Evolutionary conservation across 164 flowering plant species (phyloP), one percentile per base, ranked within the genome.

Genomic region (Pachysandra terminalis): DNA sequence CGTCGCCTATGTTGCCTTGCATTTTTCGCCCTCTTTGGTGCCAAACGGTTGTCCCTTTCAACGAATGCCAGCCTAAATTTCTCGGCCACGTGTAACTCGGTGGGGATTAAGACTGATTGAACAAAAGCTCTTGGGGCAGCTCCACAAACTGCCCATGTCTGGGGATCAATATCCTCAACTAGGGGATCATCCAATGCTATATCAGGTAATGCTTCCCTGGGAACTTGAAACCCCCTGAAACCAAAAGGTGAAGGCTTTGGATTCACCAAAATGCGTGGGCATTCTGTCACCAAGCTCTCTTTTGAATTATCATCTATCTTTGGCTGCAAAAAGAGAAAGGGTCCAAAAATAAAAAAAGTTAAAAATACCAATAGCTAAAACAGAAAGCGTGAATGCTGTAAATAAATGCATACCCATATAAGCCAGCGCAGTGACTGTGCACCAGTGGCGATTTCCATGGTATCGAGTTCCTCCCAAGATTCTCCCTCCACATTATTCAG

Each of bases 11-110:
- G 91, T 67, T 91, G 97, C 78, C 98, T 90, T 13, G 89, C 93
- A 75, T 91, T 92, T 75, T 92, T 91, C 14, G 98, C 98, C 52
- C 97, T 87, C 77, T 95, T 90, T 28, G 93, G 96, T 23, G 96
- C 97, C 59, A 90, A 67, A 14, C 87, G 78, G 14, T 81, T 72
- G 71, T 91, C 98, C 68, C 98, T 86, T 71, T 95, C 97, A 26
- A 74, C 78, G 76, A 89, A 95, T 28, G 98, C 98, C 57, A 95
- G 87, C 81, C 97, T 87, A 70, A 95, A 95, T 65, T 78, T 90
- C 71, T 95, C 98, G 12, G 97, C 98, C n/a, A 87, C 65, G 0
- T 95, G 73, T 71, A 90, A 70, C 55, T 89, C 92, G 9, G 35
- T 66, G 32, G 80, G 14, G 58, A 63, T 65, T 16, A 79, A 71